These are phyloP conservation scores for Nothophoma quercina DNA, from an alignment of 2,329 filamentous ascomycete species.

Conservation along the genomic window DNA sequence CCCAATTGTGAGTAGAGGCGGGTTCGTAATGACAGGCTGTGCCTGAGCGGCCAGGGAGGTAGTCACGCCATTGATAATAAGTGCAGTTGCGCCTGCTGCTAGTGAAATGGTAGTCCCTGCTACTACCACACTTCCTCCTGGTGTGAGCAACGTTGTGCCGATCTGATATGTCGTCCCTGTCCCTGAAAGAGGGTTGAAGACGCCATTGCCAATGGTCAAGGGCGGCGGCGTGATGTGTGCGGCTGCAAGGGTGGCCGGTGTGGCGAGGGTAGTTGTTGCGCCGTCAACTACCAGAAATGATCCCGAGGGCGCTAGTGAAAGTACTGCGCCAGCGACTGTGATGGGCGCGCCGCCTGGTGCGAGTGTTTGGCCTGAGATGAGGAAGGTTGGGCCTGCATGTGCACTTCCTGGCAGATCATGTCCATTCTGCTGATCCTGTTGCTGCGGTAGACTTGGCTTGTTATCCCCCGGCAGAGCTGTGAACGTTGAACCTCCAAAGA, in stretches of 20 bases:
- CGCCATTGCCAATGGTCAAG: constrained; percentile 39
- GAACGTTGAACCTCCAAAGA: constrained; percentile 8
- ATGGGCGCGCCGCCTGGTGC: constrained; percentile 44
- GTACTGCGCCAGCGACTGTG: constrained; percentile 41
- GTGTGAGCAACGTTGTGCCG: constrained; percentile 47
- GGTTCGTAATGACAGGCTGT: constrained; percentile 51
- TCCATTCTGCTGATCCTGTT: neutral
- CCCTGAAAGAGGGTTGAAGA: constrained; percentile 39
- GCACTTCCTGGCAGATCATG: neutral
- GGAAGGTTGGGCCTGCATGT: constrained; percentile 35
- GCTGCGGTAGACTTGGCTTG: neutral
- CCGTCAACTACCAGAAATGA: constrained; percentile 46
- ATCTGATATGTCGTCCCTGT: constrained; percentile 49
- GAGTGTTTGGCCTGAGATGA: constrained; percentile 51
- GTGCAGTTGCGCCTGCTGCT: constrained; percentile 36
- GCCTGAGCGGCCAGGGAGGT: constrained; percentile 18
- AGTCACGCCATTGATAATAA: constrained; percentile 38
- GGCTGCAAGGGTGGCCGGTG: constrained; percentile 20
- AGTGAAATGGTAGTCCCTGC: constrained; percentile 44
- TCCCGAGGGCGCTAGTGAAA: constrained; percentile 43
- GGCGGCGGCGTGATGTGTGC: constrained; percentile 36
- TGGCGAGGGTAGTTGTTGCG: constrained; percentile 43
- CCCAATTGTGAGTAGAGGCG: constrained; percentile 45
- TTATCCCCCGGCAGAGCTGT: constrained; percentile 26
- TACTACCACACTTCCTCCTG: constrained; percentile 49